phyloP scores from a whole-genome alignment of 257 asterid genomes.

The Solanum infundibuliforme region DNA sequence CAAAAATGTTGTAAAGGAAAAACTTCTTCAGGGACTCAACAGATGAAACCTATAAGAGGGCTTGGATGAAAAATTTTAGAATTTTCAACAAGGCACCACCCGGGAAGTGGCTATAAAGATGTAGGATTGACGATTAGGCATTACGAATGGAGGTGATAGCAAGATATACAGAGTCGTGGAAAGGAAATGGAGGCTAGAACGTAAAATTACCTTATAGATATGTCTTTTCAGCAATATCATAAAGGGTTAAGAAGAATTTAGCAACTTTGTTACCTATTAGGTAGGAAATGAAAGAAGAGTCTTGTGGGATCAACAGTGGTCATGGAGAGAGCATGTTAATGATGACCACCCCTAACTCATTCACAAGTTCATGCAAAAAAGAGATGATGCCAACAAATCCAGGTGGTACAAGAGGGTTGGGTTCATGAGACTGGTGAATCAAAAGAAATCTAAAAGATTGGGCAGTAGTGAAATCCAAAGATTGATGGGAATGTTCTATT shows the following conservation, averaged over 20 bases:
- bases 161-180: background rate
- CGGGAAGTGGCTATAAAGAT: background rate
- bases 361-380: background rate
- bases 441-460: background rate
- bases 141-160: background rate
- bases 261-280: background rate
- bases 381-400: background rate
- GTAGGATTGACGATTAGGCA: background rate
- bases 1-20: background rate
- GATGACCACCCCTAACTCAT: background rate
- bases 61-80: background rate
- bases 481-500: background rate
- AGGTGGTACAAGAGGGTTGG: background rate
- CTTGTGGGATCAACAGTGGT: background rate
- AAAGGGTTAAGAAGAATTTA: background rate
- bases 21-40: background rate
- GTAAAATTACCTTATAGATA: background rate
- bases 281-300: background rate
- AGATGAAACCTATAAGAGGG: background rate
- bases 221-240: background rate
- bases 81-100: background rate
- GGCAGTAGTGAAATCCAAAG: background rate
- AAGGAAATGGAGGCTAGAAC: background rate
- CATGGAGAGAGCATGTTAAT: background rate
- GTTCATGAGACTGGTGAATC: background rate